Base-by-base conservation (phyloP, 192 early-diverging fungal genomes). In the Powellomyces hirtus region DNA sequence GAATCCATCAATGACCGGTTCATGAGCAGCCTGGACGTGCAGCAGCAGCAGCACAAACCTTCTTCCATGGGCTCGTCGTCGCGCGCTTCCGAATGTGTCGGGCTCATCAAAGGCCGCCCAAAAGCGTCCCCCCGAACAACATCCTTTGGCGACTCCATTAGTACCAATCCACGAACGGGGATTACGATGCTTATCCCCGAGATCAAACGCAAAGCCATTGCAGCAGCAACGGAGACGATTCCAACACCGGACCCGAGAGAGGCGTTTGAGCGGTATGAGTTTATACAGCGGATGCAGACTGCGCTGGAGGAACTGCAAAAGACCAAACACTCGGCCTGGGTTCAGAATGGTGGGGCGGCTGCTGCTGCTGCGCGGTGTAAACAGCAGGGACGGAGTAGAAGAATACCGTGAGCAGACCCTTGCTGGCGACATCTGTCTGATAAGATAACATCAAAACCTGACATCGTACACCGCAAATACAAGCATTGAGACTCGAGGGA, bases 1-100 rank as follows among this genome's bases (percentile, higher is more conserved):
- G 68, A 70, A 35, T 61, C 33, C 26, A 46, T 70, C 59, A 70
- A 70, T 50, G 68, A 70, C 29, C 58, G 68, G 26, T 70, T 70
- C 35, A n/a, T 38, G 10, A 26, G n/a, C 16, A 55, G 46, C 26
- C 7, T 66, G 64, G 62, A 6, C 26, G 10, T 62, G 18, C 33
- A 62, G 37, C 16, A n/a, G 4, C 38, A 64, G 0, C 11, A 34
- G 29, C 22, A 13, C 16, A 35, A 26, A n/a, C 31, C 10, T 18
- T 6, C 14, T 5, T 16, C 16, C 38, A 11, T 35, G 0, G 26
- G n/a, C 18, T 18, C 59, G 10, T 51, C 62, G 13, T 26, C 22
- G 26, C 45, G 33, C 20, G 5, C 20, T 16, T 33, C 6, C 33
- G 38, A 33, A 13, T 16, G 5, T 8, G 44, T 20, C 22, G 27